Evolutionary conservation across 2,329 filamentous ascomycete genomes (phyloP).

Genomic region (Colletotrichum lentis): DNA sequence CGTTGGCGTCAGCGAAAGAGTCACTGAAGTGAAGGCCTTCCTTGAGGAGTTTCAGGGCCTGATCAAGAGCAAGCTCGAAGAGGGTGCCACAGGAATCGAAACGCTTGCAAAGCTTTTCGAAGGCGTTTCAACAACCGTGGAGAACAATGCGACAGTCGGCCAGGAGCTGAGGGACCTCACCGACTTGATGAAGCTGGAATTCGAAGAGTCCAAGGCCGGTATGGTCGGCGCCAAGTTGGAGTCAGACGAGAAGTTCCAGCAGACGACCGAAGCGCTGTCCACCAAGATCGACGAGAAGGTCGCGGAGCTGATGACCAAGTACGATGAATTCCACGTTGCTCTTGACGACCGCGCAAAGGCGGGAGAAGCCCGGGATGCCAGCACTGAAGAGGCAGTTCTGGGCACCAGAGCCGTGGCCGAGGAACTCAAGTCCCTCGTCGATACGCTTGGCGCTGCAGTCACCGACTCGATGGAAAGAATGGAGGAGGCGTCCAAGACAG

Average conservation of each 20-base stretch:
- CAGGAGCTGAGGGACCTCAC: conserved; percentile 76
- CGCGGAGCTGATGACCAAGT: conserved; percentile 81
- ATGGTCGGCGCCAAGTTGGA: conserved; percentile 84
- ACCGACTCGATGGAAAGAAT: conserved; percentile 87
- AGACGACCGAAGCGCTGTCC: conserved; percentile 62
- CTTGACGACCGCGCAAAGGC: conserved; percentile 78
- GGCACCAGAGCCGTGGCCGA: conserved; percentile 83
- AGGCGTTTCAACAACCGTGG: conserved; percentile 69
- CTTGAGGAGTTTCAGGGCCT: conserved; percentile 81
- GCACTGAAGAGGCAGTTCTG: conserved; percentile 76
- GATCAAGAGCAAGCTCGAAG: conserved; percentile 77
- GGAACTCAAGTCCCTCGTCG: conserved; percentile 85
- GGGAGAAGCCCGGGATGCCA: conserved; percentile 75
- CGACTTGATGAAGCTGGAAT: conserved; percentile 81
- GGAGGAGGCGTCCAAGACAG: conserved; percentile 85
- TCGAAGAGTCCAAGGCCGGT: conserved; percentile 84
- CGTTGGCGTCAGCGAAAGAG: conserved; percentile 77
- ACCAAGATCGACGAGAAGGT: conserved; percentile 71
- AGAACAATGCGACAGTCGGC: conserved; percentile 63
- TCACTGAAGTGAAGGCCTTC: conserved; percentile 79
- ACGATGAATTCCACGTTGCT: conserved; percentile 81
- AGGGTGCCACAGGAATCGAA: conserved; percentile 77
- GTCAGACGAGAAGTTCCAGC: conserved; percentile 77
- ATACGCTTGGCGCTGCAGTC: conserved; percentile 82
- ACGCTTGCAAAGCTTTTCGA: conserved; percentile 75